A percentile compares a stretch with the other conserved stretches of the same genome.
Conservation (phyloP, 2,329 filamentous ascomycete genomes). For the Ploettnerulaceae sp. region DNA sequence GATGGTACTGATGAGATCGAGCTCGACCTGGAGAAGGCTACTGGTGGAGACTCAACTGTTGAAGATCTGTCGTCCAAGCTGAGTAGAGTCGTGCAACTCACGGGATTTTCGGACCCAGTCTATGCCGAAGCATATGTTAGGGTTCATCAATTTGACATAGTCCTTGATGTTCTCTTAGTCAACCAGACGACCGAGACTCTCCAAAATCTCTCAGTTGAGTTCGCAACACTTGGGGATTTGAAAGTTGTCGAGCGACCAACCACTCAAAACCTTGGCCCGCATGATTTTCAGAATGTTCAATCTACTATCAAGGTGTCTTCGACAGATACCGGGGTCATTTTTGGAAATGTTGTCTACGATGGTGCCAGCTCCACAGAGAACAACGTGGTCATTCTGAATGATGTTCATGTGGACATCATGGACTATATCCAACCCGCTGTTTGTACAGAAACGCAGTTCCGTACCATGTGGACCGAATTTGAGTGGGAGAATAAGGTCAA, state of each 20-base stretch:
- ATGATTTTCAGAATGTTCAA: slow-evolving; percentile 97
- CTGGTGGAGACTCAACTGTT: slow-evolving; percentile 76
- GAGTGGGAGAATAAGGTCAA: slow-evolving; percentile 99
- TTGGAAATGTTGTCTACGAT: slow-evolving; percentile 97
- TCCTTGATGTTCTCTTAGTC: slow-evolving; percentile 90
- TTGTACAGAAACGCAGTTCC: slow-evolving; percentile 96
- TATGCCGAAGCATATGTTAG: slow-evolving; percentile 99
- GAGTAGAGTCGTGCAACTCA: slow-evolving; percentile 92
- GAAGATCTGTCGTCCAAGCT: slow-evolving; percentile 93
- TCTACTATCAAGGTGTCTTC: slow-evolving; percentile 98
- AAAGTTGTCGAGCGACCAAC: slow-evolving; percentile 97
- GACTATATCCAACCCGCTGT: slow-evolving; percentile 98
- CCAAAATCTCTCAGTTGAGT: slow-evolving; percentile 95
- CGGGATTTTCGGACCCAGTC: slow-evolving; percentile 95
- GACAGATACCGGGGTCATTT: slow-evolving; percentile 97
- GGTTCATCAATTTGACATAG: slow-evolving; percentile 97
- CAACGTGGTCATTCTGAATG: slow-evolving; percentile 96
- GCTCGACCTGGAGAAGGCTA: slow-evolving; percentile 87
- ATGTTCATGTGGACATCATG: slow-evolving; percentile 99
- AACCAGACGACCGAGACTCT: slow-evolving; percentile 96
- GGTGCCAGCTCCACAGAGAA: slow-evolving; percentile 87
- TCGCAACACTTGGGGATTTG: slow-evolving; percentile 94
- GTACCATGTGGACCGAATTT: slow-evolving; percentile 99
- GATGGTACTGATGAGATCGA: slow-evolving; percentile 84
- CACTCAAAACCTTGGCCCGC: slow-evolving; percentile 89